These are phyloP conservation scores for Globisporangium mamillatum DNA, from an alignment of 352 stramenopile species.

Conservation along the genomic window DNA sequence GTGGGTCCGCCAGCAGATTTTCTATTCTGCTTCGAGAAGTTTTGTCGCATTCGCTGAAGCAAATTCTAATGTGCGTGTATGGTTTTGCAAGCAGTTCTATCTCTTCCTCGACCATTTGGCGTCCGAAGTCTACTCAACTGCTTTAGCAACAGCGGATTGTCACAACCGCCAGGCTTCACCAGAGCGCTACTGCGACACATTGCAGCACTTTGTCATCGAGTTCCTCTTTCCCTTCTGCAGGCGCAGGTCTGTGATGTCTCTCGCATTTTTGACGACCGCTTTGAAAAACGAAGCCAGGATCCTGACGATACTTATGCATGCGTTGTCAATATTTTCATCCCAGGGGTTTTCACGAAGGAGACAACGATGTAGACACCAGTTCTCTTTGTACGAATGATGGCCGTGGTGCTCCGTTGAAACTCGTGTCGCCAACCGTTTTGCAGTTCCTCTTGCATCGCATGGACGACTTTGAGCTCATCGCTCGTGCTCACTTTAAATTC, in stretches of 20 bases:
- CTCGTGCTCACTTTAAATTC: not conserved
- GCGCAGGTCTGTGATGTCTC: not conserved
- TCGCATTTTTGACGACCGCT: not conserved
- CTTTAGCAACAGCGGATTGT: not conserved
- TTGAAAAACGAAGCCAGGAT: not conserved
- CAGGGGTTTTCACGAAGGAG: not conserved
- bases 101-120: constrained; percentile 2
- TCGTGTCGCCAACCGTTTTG: not conserved
- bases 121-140: not conserved
- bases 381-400: not conserved
- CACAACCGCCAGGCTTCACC: not conserved
- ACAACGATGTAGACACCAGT: not conserved
- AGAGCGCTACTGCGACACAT: not conserved
- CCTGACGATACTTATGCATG: not conserved
- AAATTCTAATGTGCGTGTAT: not conserved
- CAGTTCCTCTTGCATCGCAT: constrained; percentile 5
- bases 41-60: not conserved
- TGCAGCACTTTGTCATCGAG: constrained; percentile 6
- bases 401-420: not conserved
- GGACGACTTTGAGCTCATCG: constrained; percentile 5
- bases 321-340: not conserved
- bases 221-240: constrained; percentile 14
- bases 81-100: not conserved
- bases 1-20: not conserved
- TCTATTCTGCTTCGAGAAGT: not conserved